phyloP scores from a whole-genome alignment of 495 filamentous ascomycete genomes.

The Hypomontagnella submonticulosa region DNA sequence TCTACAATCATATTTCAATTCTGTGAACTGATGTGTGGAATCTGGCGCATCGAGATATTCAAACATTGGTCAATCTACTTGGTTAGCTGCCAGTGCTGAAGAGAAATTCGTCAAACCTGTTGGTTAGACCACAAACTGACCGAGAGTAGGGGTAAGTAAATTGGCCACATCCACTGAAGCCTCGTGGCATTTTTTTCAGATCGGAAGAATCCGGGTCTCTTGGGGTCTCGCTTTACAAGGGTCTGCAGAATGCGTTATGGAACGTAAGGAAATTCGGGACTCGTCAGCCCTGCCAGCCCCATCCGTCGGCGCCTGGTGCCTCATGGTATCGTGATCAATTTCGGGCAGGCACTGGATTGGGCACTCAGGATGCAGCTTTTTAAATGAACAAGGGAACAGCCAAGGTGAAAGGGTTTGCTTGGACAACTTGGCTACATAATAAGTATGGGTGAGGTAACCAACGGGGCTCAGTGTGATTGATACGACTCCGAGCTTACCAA shows the following conservation, averaged over 20 bases:
- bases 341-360: conserved; percentile 37
- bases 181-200: conserved; percentile 42
- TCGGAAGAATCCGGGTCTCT: conserved; percentile 44
- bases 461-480: too few species aligned
- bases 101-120: conserved; percentile 6
- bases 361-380: conserved; percentile 25
- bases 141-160: conserved; percentile 16
- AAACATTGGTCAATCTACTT: not conserved
- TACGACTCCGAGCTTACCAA: too few species aligned
- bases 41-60: not conserved
- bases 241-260: conserved; percentile 25
- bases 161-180: conserved; percentile 23
- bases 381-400: conserved; percentile 3
- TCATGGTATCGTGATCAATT: conserved; percentile 36
- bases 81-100: not conserved
- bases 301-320: conserved; percentile 25
- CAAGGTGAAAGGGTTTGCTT: conserved; percentile 21
- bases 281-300: conserved; percentile 46
- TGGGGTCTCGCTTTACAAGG: conserved; percentile 17
- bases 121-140: conserved; percentile 5
- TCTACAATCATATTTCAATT: conserved; percentile 16
- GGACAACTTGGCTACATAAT: not conserved
- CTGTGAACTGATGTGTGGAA: not conserved
- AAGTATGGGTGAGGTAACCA: too few species aligned
- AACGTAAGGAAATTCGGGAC: conserved; percentile 24